Percentiles rank a stretch among this genome's conserved stretches.
These are phyloP conservation scores for Pythium myriotylum DNA, from an alignment of 352 stramenopile species.

Conservation along the genomic window DNA sequence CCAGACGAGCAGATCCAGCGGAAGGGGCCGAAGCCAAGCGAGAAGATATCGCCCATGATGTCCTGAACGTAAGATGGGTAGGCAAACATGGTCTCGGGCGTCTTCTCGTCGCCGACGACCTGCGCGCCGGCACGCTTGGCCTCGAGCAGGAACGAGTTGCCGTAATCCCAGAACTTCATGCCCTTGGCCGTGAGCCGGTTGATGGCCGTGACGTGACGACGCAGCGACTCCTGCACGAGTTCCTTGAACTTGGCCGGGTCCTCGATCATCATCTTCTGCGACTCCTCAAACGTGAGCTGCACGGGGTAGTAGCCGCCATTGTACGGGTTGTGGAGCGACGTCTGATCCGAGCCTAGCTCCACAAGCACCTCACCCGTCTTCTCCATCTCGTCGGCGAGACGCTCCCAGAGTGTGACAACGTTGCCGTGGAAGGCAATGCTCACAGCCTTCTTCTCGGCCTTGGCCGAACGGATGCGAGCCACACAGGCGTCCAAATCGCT, in stretches of 20 bases:
- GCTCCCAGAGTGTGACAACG: constrained; percentile 87
- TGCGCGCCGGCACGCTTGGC: constrained; percentile 80
- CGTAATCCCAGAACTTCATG: constrained; percentile 92
- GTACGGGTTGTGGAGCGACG: constrained; percentile 90
- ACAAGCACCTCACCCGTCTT: constrained; percentile 74
- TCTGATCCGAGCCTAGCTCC: constrained; percentile 88
- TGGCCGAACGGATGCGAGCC: constrained; percentile 56
- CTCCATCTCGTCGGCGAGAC: constrained; percentile 72
- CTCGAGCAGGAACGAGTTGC: constrained; percentile 90
- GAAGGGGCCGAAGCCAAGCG: constrained; percentile 89
- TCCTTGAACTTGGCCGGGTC: constrained; percentile 76
- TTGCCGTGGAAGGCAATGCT: constrained; percentile 88
- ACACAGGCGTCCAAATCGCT: constrained; percentile 70
- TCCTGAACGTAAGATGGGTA: constrained; percentile 91
- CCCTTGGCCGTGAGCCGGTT: constrained; percentile 78
- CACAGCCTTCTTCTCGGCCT: constrained; percentile 63
- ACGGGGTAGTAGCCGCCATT: constrained; percentile 91
- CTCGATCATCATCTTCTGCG: constrained; percentile 79
- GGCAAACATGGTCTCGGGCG: constrained; percentile 71
- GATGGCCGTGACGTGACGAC: constrained; percentile 75
- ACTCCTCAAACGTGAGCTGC: constrained; percentile 80
- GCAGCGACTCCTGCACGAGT: constrained; percentile 78
- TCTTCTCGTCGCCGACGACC: constrained; percentile 55
- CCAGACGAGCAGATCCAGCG: constrained; percentile 87
- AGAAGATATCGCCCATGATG: constrained; percentile 93